Conservation (phyloP, 139 green algal species). For the Micromonas pusilla region DNA sequence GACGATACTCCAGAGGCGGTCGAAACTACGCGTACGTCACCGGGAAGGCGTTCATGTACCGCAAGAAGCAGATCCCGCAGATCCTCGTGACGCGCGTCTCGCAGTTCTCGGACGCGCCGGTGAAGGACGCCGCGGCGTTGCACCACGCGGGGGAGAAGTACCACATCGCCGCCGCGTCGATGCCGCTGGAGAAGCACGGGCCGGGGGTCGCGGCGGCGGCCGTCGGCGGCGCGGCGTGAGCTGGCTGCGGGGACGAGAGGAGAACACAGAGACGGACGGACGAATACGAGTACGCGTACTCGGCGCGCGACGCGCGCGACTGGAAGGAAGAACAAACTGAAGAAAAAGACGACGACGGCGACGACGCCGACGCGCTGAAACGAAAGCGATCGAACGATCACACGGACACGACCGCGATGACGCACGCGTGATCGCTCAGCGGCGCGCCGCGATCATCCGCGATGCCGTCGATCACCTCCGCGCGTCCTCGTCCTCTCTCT, state of each 20-base stretch:
- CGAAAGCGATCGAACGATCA: neutral
- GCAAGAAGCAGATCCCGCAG: neutral
- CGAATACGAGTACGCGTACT: too few relatives aligned
- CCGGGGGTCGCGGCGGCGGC: neutral
- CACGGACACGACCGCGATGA: neutral
- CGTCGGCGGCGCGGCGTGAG: neutral
- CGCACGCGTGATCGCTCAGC: neutral
- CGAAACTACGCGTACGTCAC: constrained; percentile 9
- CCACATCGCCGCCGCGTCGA: neutral
- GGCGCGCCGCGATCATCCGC: too few relatives aligned
- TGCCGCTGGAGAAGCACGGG: neutral
- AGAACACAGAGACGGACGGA: neutral
- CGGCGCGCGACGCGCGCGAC: too few relatives aligned
- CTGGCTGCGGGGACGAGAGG: neutral
- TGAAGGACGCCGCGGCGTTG: neutral
- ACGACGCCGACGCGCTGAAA: too few relatives aligned
- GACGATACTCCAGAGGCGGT: neutral
- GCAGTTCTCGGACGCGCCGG: neutral
- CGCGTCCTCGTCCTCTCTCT: too few relatives aligned
- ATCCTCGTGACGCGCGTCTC: neutral
- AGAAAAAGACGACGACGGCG: too few relatives aligned
- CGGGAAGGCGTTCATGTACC: constrained; percentile 11
- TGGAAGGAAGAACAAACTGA: too few relatives aligned
- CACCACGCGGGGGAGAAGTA: neutral
- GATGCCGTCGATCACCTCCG: too few relatives aligned